Evolutionary conservation across 805 yeast species (phyloP).

Genomic region (Sugiyamaella qingdaonensis): DNA sequence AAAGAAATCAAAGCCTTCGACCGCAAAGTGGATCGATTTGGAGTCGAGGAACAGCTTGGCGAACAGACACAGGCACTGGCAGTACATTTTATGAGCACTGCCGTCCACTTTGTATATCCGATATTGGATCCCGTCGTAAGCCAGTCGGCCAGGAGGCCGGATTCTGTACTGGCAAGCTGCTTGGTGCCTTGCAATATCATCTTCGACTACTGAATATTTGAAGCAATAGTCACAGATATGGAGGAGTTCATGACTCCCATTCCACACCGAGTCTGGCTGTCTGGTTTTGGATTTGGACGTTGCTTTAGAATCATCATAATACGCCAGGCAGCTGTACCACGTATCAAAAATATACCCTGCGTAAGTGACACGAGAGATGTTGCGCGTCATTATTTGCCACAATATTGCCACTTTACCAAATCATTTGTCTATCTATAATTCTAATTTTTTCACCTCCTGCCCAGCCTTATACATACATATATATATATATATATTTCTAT

Average conservation of each 20-base stretch:
- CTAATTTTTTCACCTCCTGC: not conserved
- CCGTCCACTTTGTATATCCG: slow-evolving; percentile 70
- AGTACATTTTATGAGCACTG: slow-evolving; percentile 51
- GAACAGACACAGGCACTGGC: slow-evolving; percentile 79
- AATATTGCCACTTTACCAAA: not conserved
- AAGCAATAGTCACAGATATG: slow-evolving; percentile 79
- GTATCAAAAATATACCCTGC: slow-evolving; percentile 69
- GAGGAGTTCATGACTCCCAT: slow-evolving; percentile 5
- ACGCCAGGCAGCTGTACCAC: slow-evolving; percentile 86
- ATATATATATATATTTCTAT: too few relatives aligned
- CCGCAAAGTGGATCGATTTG: slow-evolving; percentile 78
- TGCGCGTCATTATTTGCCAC: slow-evolving; percentile 33
- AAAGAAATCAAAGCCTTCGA: slow-evolving; percentile 77
- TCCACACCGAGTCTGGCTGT: slow-evolving; percentile 22
- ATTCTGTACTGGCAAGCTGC: slow-evolving; percentile 22
- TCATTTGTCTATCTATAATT: not conserved
- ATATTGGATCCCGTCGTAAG: slow-evolving; percentile 55
- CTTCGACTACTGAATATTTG: slow-evolving; percentile 57
- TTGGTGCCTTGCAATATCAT: slow-evolving; percentile 48
- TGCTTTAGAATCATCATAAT: slow-evolving; percentile 44
- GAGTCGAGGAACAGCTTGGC: slow-evolving; percentile 86
- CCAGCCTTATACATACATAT: too few relatives aligned
- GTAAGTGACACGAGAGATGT: slow-evolving; percentile 60
- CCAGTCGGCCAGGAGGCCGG: slow-evolving; percentile 59
- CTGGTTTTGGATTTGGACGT: slow-evolving; percentile 18